These are phyloP conservation scores for Aspergillus puulaauensis DNA, from an alignment of 2,329 filamentous ascomycete genomes.

Conservation along the genomic window DNA sequence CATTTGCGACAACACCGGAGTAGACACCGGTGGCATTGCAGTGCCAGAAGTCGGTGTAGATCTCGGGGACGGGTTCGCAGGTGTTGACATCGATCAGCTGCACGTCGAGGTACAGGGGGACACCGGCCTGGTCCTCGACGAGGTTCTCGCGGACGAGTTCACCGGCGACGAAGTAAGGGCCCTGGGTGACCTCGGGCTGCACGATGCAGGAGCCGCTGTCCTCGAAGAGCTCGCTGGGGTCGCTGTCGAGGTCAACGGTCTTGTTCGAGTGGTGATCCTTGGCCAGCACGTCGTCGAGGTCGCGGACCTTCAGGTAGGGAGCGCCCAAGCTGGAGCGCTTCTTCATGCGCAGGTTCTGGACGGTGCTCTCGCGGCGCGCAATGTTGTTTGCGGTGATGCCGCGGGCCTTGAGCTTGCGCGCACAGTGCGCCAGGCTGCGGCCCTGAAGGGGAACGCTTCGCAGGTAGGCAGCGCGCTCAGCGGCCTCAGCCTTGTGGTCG, in stretches of 20 bases:
- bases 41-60: constrained; percentile 42
- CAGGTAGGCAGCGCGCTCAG: constrained; percentile 4
- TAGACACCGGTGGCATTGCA: constrained; percentile 45
- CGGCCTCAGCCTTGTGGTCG: constrained; percentile 3
- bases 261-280: constrained; percentile 39
- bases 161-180: constrained; percentile 49
- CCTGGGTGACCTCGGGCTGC: constrained; percentile 48
- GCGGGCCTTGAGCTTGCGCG: constrained; percentile 20
- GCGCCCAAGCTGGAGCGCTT: background rate
- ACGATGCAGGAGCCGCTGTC: constrained; percentile 45
- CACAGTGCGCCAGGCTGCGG: constrained; percentile 22
- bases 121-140: constrained; percentile 29
- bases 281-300: constrained; percentile 36
- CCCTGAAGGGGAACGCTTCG: background rate
- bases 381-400: constrained; percentile 23
- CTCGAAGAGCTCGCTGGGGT: constrained; percentile 23
- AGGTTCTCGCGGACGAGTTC: constrained; percentile 41
- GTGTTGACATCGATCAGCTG: constrained; percentile 43
- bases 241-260: constrained; percentile 18
- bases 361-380: constrained; percentile 22
- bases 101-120: constrained; percentile 42
- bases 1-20: constrained; percentile 36
- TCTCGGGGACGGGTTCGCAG: constrained; percentile 40
- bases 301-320: constrained; percentile 28
- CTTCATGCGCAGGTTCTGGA: constrained; percentile 5